A percentile compares a stretch with the other conserved stretches of the same genome.
These are phyloP conservation scores for Bjerkandera adusta DNA, from an alignment of 1,284 basidiomycete species.

Conservation along the genomic window DNA sequence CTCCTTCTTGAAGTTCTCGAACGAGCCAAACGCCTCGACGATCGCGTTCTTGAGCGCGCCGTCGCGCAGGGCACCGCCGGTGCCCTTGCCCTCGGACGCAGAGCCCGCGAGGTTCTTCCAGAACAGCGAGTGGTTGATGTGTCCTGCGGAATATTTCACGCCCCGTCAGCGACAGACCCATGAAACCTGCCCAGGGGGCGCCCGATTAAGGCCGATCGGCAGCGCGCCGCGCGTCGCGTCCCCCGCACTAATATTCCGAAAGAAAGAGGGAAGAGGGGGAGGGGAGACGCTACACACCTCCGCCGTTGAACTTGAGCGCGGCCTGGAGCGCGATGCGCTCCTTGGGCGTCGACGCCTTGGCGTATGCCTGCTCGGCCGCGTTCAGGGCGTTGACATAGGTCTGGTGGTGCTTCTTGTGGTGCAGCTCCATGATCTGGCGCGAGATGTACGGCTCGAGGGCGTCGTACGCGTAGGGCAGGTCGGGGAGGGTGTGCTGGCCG, in stretches of 20 bases:
- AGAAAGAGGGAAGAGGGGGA: constrained; percentile 3
- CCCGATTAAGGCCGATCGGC: neutral
- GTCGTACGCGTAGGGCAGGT: constrained; percentile 90
- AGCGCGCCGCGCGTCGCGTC: too few species aligned
- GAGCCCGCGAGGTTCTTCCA: constrained; percentile 93
- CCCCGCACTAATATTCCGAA: neutral
- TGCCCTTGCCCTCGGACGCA: constrained; percentile 41
- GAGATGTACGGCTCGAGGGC: constrained; percentile 79
- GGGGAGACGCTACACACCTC: constrained; percentile 48
- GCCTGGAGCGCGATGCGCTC: constrained; percentile 84
- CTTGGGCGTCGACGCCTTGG: constrained; percentile 64
- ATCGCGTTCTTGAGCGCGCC: constrained; percentile 84
- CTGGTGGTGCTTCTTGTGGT: constrained; percentile 97
- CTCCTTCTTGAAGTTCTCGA: constrained; percentile 73
- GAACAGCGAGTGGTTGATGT: constrained; percentile 93
- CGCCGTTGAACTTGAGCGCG: constrained; percentile 91
- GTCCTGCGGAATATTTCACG: constrained; percentile 44
- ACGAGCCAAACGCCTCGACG: constrained; percentile 80
- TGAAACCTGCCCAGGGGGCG: neutral
- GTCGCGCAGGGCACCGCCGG: constrained; percentile 66
- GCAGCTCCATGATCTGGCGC: constrained; percentile 86
- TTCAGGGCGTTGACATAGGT: constrained; percentile 91
- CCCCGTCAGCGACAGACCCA: neutral
- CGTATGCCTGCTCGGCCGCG: constrained; percentile 85
- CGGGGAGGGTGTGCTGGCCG: constrained; percentile 71